phyloP scores from a whole-genome alignment of 306 rosid genomes.

The Prunus dulcis region DNA sequence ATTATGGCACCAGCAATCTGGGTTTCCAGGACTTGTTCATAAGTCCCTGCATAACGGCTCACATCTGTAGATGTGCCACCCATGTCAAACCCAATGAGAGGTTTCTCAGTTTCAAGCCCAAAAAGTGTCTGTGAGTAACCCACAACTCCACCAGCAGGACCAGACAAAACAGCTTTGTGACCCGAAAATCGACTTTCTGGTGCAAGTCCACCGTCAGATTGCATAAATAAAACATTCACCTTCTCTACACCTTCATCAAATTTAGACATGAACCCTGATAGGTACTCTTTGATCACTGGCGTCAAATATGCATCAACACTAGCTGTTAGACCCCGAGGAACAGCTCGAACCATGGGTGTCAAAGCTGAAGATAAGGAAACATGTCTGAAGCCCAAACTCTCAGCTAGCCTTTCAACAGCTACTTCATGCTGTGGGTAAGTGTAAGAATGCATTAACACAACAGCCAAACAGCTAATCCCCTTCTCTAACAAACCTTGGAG shows the following conservation, averaged over 20 bases:
- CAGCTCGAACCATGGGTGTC: constrained; percentile 96
- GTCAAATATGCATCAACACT: constrained; percentile 95
- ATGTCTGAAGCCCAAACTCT: constrained; percentile 77
- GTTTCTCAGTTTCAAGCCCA: constrained; percentile 73
- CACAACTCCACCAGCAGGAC: constrained; percentile 98
- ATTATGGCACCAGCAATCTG: constrained; percentile 88
- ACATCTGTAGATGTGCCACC: constrained; percentile 99
- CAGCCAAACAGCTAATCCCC: constrained; percentile 83
- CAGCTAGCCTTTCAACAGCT: constrained; percentile 58
- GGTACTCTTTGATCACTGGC: constrained; percentile 89
- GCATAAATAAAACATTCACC: constrained; percentile 93
- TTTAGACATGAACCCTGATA: constrained; percentile 86
- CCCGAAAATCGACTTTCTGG: constrained; percentile 91
- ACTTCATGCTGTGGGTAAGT: constrained; percentile 81
- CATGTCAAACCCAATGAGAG: constrained; percentile 96
- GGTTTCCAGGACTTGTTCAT: constrained; percentile 94
- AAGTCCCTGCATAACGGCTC: constrained; percentile 86
- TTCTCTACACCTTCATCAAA: constrained; percentile 70
- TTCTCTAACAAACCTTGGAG: constrained; percentile 53
- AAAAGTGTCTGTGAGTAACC: constrained; percentile 96
- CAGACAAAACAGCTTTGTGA: constrained; percentile 90
- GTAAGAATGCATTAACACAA: constrained; percentile 87
- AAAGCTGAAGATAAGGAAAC: constrained; percentile 89
- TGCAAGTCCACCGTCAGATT: constrained; percentile 97
- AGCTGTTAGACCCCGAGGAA: constrained; percentile 95